Percentiles rank a stretch among this genome's conserved stretches.
Conservation (phyloP, 2,329 filamentous ascomycete genomes). For the Fonsecaea pedrosoi region DNA sequence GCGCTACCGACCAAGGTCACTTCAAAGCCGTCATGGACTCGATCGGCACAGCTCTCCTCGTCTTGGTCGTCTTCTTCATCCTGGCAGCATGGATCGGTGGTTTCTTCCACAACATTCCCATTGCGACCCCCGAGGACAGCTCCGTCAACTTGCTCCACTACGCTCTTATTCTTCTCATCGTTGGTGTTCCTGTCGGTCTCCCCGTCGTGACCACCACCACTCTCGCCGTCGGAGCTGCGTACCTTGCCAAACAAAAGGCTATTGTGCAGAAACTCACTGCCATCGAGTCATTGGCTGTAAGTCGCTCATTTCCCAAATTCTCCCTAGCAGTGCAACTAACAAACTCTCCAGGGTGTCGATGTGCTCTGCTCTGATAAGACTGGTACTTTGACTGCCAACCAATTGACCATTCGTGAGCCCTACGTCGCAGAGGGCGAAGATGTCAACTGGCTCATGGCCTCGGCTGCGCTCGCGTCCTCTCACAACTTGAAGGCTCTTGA, state of each 20-base stretch:
- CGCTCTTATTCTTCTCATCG: constrained; percentile 73
- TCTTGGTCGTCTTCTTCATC: constrained; percentile 80
- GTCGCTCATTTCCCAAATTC: constrained; percentile 26
- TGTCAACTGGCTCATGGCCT: constrained; percentile 85
- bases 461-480: constrained; percentile 76
- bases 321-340: constrained; percentile 15
- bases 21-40: constrained; percentile 86
- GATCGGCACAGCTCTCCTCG: constrained; percentile 75
- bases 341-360: constrained; percentile 63
- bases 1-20: constrained; percentile 76
- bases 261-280: constrained; percentile 81
- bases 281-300: constrained; percentile 73
- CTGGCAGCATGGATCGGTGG: constrained; percentile 77
- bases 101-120: constrained; percentile 74
- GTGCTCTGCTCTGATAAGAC: constrained; percentile 84
- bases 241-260: constrained; percentile 77
- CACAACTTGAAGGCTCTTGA: constrained; percentile 81
- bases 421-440: constrained; percentile 78
- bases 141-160: constrained; percentile 72
- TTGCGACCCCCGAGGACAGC: constrained; percentile 64
- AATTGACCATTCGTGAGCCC: constrained; percentile 77
- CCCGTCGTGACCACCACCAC: constrained; percentile 80
- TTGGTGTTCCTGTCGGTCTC: constrained; percentile 80
- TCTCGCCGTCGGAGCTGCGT: constrained; percentile 76
- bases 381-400: constrained; percentile 76